Evolutionary conservation across 108 stramenopile genomes (phyloP), one percentile per base, ranked within the genome.

Genomic region (Cyclostephanos invisitatus): DNA sequence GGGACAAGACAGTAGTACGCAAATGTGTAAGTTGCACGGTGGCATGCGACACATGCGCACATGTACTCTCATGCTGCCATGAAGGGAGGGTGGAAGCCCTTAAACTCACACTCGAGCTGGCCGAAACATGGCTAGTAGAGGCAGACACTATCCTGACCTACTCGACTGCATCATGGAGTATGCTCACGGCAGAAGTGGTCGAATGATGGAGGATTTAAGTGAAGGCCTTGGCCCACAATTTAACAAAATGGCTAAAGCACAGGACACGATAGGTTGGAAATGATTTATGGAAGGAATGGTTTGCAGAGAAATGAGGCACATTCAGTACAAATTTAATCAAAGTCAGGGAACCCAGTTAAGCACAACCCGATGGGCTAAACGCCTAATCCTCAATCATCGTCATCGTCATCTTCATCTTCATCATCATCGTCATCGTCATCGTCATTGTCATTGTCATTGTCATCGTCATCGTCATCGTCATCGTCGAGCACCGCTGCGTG

Each of bases 261-360:
- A 70, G n/a, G 68, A 70, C 27, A 32, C 46, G 27, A 59, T 70
- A 40, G 68, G 68, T 15, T 70, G 68, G 68, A 28, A 57, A 5
- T 25, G 68, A 29, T 70, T 70, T 38, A 70, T 70, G 68, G 68
- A 70, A 32, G 68, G 68, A 0, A 70, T 70, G 55, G 18, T 58
- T 0, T 59, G 44, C 44, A 14, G 2, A 3, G 3, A 15, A 14
- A 46, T 46, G 44, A 11, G 44, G 3, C 2, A 46, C 11, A 46
- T 46, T 3, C 44, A 46, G 15, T 14, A 14, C 44, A 14, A 14
- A 14, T 46, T 14, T 15, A 2, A 46, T 3, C 15, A 14, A 17
- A 2, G 15, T 11, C 2, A 15, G 15, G 44, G 44, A 46, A 15
- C 44, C 3, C 44, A 15, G 1, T 2, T 46, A 3, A 46, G 12